Conservation (phyloP, 805 yeast species). For the Candida railenensis region DNA sequence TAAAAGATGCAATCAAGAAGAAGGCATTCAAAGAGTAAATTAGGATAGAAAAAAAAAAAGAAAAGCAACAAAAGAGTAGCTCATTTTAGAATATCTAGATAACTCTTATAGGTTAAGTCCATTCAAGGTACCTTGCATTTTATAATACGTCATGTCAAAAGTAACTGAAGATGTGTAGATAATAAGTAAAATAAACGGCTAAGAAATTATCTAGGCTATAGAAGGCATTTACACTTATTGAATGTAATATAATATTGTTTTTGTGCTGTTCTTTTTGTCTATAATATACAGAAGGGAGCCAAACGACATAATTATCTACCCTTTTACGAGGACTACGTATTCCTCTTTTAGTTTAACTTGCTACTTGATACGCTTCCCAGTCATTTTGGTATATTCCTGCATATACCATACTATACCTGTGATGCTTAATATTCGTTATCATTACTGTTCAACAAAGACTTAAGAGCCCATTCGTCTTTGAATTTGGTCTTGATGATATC, state of each 20-base stretch:
- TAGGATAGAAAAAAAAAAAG: not conserved
- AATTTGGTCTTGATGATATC: slow-evolving; percentile 74
- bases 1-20: slow-evolving; percentile 63
- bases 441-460: slow-evolving; percentile 59
- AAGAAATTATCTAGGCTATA: too few relatives aligned
- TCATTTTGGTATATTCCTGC: not conserved
- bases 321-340: not conserved
- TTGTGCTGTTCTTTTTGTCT: not conserved
- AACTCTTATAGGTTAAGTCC: not conserved
- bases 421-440: slow-evolving; percentile 21
- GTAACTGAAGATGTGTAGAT: not conserved
- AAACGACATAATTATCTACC: not conserved
- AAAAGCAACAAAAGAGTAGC: not conserved
- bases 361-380: too few relatives aligned
- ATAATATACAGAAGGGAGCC: not conserved
- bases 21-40: slow-evolving; percentile 25
- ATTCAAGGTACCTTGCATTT: not conserved
- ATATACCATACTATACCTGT: not conserved
- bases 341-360: not conserved
- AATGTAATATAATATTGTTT: not conserved
- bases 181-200: too few relatives aligned
- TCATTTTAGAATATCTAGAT: not conserved
- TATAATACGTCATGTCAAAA: not conserved
- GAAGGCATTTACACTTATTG: too few relatives aligned
- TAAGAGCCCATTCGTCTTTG: slow-evolving; percentile 89